A percentile compares a stretch with the other conserved stretches of the same genome.
phyloP scores from a whole-genome alignment of 345 rosid species.

The Moricandia arvensis region DNA sequence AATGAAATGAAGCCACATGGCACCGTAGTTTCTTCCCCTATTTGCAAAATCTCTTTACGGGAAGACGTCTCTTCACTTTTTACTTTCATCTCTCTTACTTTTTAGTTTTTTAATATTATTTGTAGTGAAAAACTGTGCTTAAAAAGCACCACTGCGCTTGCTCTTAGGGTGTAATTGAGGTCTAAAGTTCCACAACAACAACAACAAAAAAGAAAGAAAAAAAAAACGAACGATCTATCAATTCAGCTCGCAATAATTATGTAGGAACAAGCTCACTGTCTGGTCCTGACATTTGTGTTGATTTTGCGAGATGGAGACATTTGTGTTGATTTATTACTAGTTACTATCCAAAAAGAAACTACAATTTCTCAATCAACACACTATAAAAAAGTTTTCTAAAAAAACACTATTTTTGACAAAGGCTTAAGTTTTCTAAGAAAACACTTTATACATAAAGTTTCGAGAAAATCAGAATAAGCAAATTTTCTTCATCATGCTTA shows the following conservation, averaged over 20 bases:
- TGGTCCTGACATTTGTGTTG: conserved; percentile 11
- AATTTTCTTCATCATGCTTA: neutral
- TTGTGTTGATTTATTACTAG: neutral
- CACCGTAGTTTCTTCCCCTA: no score
- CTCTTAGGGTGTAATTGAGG: neutral
- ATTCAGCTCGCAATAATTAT: conserved; percentile 10
- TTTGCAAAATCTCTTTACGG: no score
- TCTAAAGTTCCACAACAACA: neutral
- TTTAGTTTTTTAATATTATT: no score
- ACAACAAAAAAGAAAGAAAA: neutral
- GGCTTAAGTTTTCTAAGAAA: no score
- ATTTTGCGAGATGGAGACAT: conserved; percentile 19
- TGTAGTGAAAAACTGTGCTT: no score
- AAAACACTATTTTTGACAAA: no score
- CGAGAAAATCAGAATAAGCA: neutral
- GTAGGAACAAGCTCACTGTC: conserved; percentile 23
- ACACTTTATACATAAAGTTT: neutral
- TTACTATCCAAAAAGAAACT: neutral
- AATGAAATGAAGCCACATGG: no score
- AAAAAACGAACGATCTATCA: neutral
- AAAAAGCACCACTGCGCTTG: no score
- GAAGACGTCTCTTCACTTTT: no score
- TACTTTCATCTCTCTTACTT: no score
- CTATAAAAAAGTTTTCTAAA: no score
- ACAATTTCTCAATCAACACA: neutral